A percentile compares a stretch with the other conserved stretches of the same genome.
Conservation (phyloP, 1,139 yeast genomes). For the Candida dubliniensis region DNA sequence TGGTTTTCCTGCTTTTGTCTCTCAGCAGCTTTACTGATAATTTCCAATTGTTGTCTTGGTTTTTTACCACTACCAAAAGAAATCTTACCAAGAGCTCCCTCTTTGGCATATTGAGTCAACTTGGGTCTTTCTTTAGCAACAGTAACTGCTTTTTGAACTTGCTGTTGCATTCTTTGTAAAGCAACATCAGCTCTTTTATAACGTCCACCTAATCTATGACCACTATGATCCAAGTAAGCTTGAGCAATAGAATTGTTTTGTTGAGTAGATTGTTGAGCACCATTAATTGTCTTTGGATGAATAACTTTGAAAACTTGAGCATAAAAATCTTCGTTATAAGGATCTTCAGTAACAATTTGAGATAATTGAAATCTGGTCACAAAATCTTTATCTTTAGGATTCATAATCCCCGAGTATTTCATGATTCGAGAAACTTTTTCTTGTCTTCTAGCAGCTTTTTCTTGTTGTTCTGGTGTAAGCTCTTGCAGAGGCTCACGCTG, state of each 20-base stretch:
- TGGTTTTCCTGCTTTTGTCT: conserved; percentile 41
- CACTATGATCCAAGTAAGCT: conserved; percentile 92
- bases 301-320: conserved; percentile 91
- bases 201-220: conserved; percentile 88
- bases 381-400: conserved; percentile 93
- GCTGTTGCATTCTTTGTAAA: conserved; percentile 96
- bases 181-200: conserved; percentile 92
- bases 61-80: conserved; percentile 79
- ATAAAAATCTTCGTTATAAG: conserved; percentile 94
- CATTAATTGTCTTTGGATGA: conserved; percentile 53
- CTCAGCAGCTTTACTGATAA: conserved; percentile 57
- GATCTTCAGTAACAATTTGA: conserved; percentile 95
- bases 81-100: conserved; percentile 90
- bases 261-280: conserved; percentile 37
- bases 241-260: conserved; percentile 73
- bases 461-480: conserved; percentile 49
- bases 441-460: conserved; percentile 65
- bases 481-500: conserved; percentile 27
- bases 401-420: conserved; percentile 90
- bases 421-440: conserved; percentile 78
- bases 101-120: conserved; percentile 68
- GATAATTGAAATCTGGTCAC: conserved; percentile 92
- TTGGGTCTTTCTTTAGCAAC: conserved; percentile 91
- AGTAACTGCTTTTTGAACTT: conserved; percentile 93
- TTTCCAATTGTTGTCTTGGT: conserved; percentile 84